Base-by-base conservation (phyloP, 345 rosid genomes). In the Brassica carinata region DNA sequence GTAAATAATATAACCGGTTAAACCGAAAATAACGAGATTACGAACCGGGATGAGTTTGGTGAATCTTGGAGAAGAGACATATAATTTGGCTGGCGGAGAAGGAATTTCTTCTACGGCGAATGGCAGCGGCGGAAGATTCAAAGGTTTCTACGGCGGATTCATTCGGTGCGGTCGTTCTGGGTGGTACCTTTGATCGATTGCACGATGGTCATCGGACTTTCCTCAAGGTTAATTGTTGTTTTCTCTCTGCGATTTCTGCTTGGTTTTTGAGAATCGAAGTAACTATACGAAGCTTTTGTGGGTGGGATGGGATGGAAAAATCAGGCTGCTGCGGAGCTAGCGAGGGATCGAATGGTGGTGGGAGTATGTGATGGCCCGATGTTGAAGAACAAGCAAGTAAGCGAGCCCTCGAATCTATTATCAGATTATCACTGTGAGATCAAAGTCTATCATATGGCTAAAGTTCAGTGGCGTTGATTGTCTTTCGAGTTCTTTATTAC, bases 361-460 rank as follows among this genome's bases (percentile, higher is more conserved):
- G 98, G 97, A 53, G 92, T 93, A 26, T 93, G 96, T 64, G 97
- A 93, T 67, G 99, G 97, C 19, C 90, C 98, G 8, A 92, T 90
- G 99, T 75, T 96, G 83, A 53, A 76, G 29, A 92, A 87, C 2
- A 96, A 93, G 80, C 83, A 92, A 93, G 98, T 88, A 51, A 64
- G 62, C 58, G 3, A 64, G n/a, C 68, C 48, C 9, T 51, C 57
- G 18, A 51, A 14, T 48, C 55, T 48, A 13, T 48, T 13, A 14
- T 4, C 53, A 8, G 53, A 23, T 23, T 23, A 23, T 23, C 26
- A 23, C 26, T 23, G 26, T 23, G 26, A 23, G 26, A 23, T 23
- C 26, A 23, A 23, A 23, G 26, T 23, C 26, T 23, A 23, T 23
- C 26, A 23, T 23, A 23, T 43, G 51, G 33, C 33, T 30, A 30